Percentiles rank a stretch among this genome's conserved stretches.
Evolutionary conservation across 345 rosid genomes (phyloP).

Genomic region (Aquilaria sinensis): DNA sequence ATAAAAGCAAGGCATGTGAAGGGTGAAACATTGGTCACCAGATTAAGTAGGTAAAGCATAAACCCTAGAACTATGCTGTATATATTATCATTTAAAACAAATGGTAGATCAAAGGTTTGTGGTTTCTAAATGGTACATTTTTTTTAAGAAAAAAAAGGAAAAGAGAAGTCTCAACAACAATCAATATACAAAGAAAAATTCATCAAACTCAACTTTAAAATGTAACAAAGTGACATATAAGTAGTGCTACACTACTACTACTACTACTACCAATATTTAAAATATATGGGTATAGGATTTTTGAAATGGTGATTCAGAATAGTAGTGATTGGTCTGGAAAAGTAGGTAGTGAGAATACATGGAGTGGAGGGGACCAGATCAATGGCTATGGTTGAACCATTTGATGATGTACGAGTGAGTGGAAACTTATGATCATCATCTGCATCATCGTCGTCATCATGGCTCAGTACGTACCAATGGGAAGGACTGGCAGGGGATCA

Average conservation of each 20-base stretch:
- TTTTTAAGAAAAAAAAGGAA: background rate
- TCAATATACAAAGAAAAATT: too few relatives aligned
- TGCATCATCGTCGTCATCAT: background rate
- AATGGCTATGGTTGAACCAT: conserved; percentile 1
- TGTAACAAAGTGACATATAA: too few relatives aligned
- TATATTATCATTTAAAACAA: too few relatives aligned
- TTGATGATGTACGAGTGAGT: conserved; percentile 11
- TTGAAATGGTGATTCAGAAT: too few relatives aligned
- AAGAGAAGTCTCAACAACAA: too few relatives aligned
- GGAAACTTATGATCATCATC: conserved; percentile 4
- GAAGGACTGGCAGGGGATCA: background rate
- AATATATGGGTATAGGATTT: background rate
- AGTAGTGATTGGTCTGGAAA: conserved; percentile 8
- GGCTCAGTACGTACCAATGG: background rate
- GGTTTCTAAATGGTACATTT: too few relatives aligned
- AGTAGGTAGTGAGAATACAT: conserved; percentile 13
- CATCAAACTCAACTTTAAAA: too few relatives aligned
- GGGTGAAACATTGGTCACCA: conserved; percentile 11
- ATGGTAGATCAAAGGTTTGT: too few relatives aligned
- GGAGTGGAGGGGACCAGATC: conserved; percentile 9
- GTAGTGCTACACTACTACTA: too few relatives aligned
- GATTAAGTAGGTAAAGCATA: conserved; percentile 7
- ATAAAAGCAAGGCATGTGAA: conserved; percentile 8
- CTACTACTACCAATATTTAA: too few relatives aligned
- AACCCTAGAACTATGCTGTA: too few relatives aligned